Conservation (phyloP, 345 rosid genomes). For the Trapa bicornis region DNA sequence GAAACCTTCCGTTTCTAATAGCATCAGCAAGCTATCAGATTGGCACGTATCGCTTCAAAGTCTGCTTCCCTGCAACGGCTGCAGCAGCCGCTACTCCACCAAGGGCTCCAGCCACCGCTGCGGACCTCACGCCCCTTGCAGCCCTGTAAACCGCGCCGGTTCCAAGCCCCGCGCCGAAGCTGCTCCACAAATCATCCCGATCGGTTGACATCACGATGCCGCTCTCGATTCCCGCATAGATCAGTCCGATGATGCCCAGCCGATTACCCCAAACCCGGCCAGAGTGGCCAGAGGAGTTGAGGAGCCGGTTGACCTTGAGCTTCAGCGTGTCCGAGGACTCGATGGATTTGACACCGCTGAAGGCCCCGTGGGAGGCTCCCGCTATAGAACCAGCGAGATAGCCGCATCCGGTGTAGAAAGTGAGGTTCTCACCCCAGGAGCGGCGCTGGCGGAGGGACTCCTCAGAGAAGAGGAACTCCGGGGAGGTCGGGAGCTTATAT, state of each 20-base stretch:
- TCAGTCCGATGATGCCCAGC: constrained; percentile 63
- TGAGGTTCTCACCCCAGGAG: constrained; percentile 94
- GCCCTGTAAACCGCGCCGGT: constrained; percentile 86
- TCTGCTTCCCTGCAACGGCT: constrained; percentile 68
- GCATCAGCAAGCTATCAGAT: constrained; percentile 23
- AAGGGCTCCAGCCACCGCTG: constrained; percentile 92
- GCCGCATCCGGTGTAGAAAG: constrained; percentile 81
- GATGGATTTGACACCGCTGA: constrained; percentile 46
- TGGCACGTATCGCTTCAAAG: constrained; percentile 66
- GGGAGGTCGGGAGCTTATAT: constrained; percentile 80
- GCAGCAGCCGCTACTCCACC: constrained; percentile 81
- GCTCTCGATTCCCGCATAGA: constrained; percentile 74
- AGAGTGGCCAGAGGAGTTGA: constrained; percentile 68
- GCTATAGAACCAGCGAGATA: constrained; percentile 55
- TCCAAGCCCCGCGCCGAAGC: constrained; percentile 81
- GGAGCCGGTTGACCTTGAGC: constrained; percentile 67
- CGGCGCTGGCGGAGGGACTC: constrained; percentile 83
- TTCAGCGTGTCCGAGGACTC: constrained; percentile 72
- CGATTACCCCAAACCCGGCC: constrained; percentile 80
- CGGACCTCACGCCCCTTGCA: constrained; percentile 82
- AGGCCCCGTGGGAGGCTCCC: constrained; percentile 48
- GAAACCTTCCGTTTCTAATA: neutral
- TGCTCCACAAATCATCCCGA: constrained; percentile 81
- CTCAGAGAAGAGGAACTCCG: constrained; percentile 86
- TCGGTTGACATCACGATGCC: constrained; percentile 49